A percentile compares a stretch with the other conserved stretches of the same genome.
Conservation (phyloP, 1,284 basidiomycete genomes). For the Leccinum variabile region DNA sequence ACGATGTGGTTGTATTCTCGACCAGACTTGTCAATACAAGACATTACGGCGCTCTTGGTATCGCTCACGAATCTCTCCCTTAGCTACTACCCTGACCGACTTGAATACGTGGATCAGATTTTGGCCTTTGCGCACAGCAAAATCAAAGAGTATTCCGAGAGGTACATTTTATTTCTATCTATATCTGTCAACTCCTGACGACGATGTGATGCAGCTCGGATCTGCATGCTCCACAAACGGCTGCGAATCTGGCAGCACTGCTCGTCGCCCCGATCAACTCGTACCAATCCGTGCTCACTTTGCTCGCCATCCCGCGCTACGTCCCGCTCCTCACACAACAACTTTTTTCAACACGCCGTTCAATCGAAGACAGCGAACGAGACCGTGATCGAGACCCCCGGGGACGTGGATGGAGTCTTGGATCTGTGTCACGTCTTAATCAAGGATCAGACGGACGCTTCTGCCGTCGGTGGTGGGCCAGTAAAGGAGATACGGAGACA, state of each 20-base stretch:
- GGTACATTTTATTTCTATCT: too few relatives aligned
- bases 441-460: slow-evolving; percentile 79
- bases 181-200: too few relatives aligned
- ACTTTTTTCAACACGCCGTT: slow-evolving; percentile 64
- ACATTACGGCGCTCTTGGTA: too few relatives aligned
- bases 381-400: slow-evolving; percentile 41
- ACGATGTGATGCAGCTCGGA: slow-evolving; percentile 54
- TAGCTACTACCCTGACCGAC: too few relatives aligned
- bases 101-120: too few relatives aligned
- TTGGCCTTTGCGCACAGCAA: too few relatives aligned
- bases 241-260: slow-evolving; percentile 30
- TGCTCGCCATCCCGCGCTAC: slow-evolving; percentile 90
- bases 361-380: slow-evolving; percentile 78
- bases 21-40: too few relatives aligned
- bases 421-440: slow-evolving; percentile 73
- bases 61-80: too few relatives aligned
- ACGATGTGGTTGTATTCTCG: too few relatives aligned
- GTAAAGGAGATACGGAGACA: slow-evolving; percentile 35
- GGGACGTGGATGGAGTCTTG: slow-evolving; percentile 84
- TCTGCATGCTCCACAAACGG: slow-evolving; percentile 70
- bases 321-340: slow-evolving; percentile 44
- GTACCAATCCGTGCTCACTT: slow-evolving; percentile 89
- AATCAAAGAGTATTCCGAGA: too few relatives aligned
- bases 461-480: slow-evolving; percentile 23
- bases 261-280: slow-evolving; percentile 73